phyloP scores from a whole-genome alignment of 2,329 filamentous ascomycete genomes.

The Xylariales sp. region DNA sequence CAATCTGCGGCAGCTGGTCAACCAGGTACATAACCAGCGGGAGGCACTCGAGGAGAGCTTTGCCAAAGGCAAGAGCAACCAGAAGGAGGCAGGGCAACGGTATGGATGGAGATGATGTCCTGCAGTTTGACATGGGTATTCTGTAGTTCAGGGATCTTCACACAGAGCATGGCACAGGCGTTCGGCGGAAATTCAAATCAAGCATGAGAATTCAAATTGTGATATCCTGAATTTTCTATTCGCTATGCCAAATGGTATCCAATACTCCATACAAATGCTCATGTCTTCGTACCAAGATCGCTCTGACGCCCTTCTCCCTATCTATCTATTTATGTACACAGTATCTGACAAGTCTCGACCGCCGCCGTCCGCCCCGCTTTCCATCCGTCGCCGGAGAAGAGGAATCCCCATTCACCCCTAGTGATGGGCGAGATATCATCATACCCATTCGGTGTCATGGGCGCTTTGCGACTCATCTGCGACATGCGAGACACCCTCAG shows the following conservation, averaged over 20 bases:
- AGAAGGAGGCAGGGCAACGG: conserved; percentile 72
- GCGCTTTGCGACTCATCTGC: conserved; percentile 32
- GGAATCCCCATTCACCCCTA: conserved; percentile 57
- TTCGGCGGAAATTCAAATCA: neutral
- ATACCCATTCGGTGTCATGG: conserved; percentile 53
- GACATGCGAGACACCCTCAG: conserved; percentile 12
- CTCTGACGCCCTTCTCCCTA: neutral
- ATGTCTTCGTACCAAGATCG: conserved; percentile 1
- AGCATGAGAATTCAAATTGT: neutral
- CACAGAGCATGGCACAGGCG: neutral
- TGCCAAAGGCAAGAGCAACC: conserved; percentile 71
- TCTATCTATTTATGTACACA: conserved; percentile 1
- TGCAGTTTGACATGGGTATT: neutral
- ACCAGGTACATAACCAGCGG: conserved; percentile 73
- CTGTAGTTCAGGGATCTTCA: no score
- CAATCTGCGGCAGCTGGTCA: conserved; percentile 81
- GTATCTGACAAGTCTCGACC: conserved; percentile 45
- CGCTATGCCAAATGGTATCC: neutral
- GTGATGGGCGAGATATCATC: conserved; percentile 61
- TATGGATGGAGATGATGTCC: conserved; percentile 67
- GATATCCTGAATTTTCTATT: conserved; percentile 2
- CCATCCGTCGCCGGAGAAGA: conserved; percentile 47
- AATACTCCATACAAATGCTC: neutral
- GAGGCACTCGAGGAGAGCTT: conserved; percentile 92
- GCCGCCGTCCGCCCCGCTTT: conserved; percentile 40